Conservation (phyloP, 805 yeast genomes). For the Spathaspora passalidarum region DNA sequence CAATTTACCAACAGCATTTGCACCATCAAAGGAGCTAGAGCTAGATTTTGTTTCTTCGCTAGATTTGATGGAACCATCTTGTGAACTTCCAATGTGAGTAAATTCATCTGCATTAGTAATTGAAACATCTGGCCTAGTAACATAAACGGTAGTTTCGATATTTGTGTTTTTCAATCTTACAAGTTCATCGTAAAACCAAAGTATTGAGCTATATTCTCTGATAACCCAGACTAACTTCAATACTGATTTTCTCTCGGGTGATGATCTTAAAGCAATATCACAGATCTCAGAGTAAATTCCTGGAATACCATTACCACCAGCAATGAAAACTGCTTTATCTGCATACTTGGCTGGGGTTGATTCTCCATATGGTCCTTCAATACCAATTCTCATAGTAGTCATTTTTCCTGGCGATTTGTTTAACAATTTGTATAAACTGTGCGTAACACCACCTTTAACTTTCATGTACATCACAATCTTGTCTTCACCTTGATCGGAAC, state of each 20-base stretch:
- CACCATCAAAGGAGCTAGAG: slow-evolving; percentile 19
- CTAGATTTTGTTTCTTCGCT: neutral
- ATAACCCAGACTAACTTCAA: slow-evolving; percentile 62
- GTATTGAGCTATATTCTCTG: slow-evolving; percentile 47
- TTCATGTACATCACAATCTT: slow-evolving; percentile 44
- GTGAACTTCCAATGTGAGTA: slow-evolving; percentile 1
- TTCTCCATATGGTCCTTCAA: slow-evolving; percentile 74
- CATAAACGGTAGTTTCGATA: slow-evolving; percentile 24
- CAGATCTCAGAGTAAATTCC: slow-evolving; percentile 45
- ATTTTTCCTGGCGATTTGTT: slow-evolving; percentile 17
- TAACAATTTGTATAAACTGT: slow-evolving; percentile 27
- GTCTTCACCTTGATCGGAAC: slow-evolving; percentile 30
- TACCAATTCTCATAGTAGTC: slow-evolving; percentile 25
- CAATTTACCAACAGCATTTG: slow-evolving; percentile 12
- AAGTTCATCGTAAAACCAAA: slow-evolving; percentile 47
- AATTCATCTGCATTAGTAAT: slow-evolving; percentile 12
- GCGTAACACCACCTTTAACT: slow-evolving; percentile 55
- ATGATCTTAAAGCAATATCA: slow-evolving; percentile 21
- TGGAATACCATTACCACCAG: slow-evolving; percentile 78
- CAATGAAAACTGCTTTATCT: slow-evolving; percentile 54
- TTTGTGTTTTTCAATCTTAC: slow-evolving; percentile 17
- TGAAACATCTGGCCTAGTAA: slow-evolving; percentile 22
- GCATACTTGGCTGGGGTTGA: slow-evolving; percentile 47
- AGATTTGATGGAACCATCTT: neutral
- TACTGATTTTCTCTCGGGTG: slow-evolving; percentile 10